These are phyloP conservation scores for Penicillium riverlandense DNA, from an alignment of 495 filamentous ascomycete species.

Conservation along the genomic window DNA sequence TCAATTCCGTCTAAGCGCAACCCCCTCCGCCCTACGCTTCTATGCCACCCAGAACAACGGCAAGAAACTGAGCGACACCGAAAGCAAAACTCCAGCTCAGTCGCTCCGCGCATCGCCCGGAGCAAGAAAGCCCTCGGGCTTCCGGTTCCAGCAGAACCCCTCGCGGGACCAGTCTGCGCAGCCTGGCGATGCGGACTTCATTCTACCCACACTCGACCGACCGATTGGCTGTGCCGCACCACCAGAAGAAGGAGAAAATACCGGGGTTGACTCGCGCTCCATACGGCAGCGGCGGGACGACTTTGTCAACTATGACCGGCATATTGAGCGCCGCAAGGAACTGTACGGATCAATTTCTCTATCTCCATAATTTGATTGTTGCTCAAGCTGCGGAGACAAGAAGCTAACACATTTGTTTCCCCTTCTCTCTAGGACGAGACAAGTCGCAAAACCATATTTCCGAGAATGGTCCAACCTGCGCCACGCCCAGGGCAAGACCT, in stretches of 20 bases:
- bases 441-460: constrained; percentile 79
- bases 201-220: constrained; percentile 61
- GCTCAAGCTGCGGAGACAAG: no score
- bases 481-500: constrained; percentile 80
- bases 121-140: neutral
- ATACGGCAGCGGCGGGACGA: constrained; percentile 66
- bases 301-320: constrained; percentile 77
- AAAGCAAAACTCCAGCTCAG: no score
- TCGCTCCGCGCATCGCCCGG: no score
- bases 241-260: constrained; percentile 71
- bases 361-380: no score
- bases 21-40: no score
- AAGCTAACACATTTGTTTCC: no score
- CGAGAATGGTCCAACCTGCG: constrained; percentile 82
- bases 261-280: constrained; percentile 62
- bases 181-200: constrained; percentile 52
- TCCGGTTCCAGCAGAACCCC: constrained; percentile 30
- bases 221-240: constrained; percentile 75
- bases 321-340: constrained; percentile 61
- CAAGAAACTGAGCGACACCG: no score
- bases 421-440: constrained; percentile 30
- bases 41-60: no score
- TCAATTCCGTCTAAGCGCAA: no score
- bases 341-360: constrained; percentile 44
- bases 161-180: constrained; percentile 13